Percentiles rank a stretch among this genome's conserved stretches.
These are phyloP conservation scores for Psilocybe azurescens DNA, from an alignment of 768 basidiomycete genomes.

Conservation along the genomic window DNA sequence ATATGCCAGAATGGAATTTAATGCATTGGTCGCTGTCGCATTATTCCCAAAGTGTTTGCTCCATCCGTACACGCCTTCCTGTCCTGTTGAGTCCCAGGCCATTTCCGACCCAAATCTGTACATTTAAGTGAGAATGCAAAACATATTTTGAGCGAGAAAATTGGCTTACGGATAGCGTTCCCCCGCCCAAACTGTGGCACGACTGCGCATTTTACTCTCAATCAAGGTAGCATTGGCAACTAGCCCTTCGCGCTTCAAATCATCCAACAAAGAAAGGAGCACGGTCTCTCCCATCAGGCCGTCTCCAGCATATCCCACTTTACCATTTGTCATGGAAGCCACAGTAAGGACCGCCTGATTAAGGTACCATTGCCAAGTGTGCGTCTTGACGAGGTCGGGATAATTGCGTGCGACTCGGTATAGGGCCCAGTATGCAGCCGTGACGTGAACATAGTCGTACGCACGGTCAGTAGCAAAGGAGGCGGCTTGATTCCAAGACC, in stretches of 20 bases:
- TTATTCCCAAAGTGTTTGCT: slow-evolving; percentile 58
- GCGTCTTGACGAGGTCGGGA: slow-evolving; percentile 48
- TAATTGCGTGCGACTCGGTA: slow-evolving; percentile 66
- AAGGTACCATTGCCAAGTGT: slow-evolving; percentile 63
- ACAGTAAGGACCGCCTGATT: slow-evolving; percentile 59
- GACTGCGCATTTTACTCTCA: slow-evolving; percentile 49
- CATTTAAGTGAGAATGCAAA: neutral
- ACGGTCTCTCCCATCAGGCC: slow-evolving; percentile 67
- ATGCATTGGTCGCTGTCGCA: slow-evolving; percentile 51
- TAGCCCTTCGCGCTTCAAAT: slow-evolving; percentile 57
- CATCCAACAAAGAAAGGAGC: slow-evolving; percentile 48
- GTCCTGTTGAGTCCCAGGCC: slow-evolving; percentile 63
- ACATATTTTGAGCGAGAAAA: neutral
- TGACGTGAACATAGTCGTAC: slow-evolving; percentile 57
- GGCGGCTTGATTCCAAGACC: slow-evolving; percentile 58
- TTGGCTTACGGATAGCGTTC: slow-evolving; percentile 54
- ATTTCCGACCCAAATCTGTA: slow-evolving; percentile 62
- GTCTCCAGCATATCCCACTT: slow-evolving; percentile 49
- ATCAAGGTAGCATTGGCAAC: slow-evolving; percentile 51
- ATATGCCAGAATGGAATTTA: slow-evolving; percentile 62
- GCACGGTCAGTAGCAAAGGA: slow-evolving; percentile 54
- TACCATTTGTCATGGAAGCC: slow-evolving; percentile 46
- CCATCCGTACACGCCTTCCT: slow-evolving; percentile 63
- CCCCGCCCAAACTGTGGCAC: slow-evolving; percentile 50
- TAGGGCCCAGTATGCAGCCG: slow-evolving; percentile 58